Conservation (phyloP, 1,284 basidiomycete species). For the Grifola frondosa region DNA sequence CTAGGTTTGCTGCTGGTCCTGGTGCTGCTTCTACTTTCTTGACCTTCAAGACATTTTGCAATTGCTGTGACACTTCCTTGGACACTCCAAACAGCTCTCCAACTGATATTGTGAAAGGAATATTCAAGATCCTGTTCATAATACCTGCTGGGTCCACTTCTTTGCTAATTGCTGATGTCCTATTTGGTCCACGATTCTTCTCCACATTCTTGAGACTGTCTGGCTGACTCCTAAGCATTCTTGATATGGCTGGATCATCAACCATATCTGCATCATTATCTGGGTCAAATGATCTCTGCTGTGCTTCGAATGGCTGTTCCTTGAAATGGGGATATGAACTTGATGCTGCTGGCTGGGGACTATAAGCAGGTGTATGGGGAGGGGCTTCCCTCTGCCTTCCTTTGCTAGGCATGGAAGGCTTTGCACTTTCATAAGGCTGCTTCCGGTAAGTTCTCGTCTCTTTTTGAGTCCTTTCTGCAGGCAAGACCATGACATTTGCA, state of each 20-base stretch:
- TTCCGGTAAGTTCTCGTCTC: conserved; percentile 3
- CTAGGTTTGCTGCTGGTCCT: not conserved
- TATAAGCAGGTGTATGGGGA: not conserved
- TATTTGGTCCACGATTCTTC: not conserved
- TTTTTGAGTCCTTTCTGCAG: not conserved
- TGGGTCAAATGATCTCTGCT: not conserved
- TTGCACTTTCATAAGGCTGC: conserved; percentile 1
- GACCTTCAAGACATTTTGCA: not conserved
- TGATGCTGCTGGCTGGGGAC: not conserved
- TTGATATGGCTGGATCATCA: not conserved
- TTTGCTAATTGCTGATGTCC: not conserved
- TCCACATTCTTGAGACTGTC: not conserved
- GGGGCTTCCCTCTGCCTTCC: conserved; percentile 4
- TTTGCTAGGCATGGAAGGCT: not conserved
- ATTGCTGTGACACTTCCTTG: not conserved
- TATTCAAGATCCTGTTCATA: not conserved
- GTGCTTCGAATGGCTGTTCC: not conserved
- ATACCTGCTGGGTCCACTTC: conserved; percentile 1
- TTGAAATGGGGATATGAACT: not conserved
- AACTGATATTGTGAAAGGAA: not conserved
- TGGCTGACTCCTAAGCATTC: not conserved
- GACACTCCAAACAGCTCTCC: conserved; percentile 1
- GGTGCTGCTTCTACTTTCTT: not conserved
- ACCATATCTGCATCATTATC: conserved; percentile 1
- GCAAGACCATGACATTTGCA: not conserved